These are phyloP conservation scores for Pseudopithomyces chartarum DNA, from an alignment of 2,329 filamentous ascomycete genomes.

Conservation along the genomic window DNA sequence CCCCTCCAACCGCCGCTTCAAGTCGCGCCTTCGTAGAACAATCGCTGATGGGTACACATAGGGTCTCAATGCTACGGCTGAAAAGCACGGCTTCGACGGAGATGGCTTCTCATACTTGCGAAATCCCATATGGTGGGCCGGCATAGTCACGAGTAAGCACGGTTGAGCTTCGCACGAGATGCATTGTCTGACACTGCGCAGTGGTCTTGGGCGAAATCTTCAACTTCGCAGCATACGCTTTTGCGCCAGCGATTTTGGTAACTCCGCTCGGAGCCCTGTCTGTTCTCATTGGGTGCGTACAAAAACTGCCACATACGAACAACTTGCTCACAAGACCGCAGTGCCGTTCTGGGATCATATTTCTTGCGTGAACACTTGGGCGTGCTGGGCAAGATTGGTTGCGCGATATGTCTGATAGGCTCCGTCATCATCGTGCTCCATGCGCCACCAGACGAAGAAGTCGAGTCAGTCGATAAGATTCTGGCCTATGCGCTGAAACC, in stretches of 20 bases:
- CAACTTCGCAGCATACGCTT: slow-evolving; percentile 98
- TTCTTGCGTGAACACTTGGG: slow-evolving; percentile 90
- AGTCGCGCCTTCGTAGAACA: slow-evolving; percentile 2
- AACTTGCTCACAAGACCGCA: slow-evolving; percentile 31
- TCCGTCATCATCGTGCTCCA: slow-evolving; percentile 98
- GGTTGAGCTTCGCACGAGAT: neutral
- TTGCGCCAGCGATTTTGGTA: slow-evolving; percentile 97
- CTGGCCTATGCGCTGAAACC: slow-evolving; percentile 87
- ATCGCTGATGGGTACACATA: slow-evolving; percentile 44
- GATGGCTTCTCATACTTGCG: slow-evolving; percentile 93
- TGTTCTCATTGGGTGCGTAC: slow-evolving; percentile 77
- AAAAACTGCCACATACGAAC: slow-evolving; percentile 9
- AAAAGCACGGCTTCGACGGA: slow-evolving; percentile 93
- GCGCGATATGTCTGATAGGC: slow-evolving; percentile 93
- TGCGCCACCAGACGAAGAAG: slow-evolving; percentile 90
- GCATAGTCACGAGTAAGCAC: slow-evolving; percentile 82
- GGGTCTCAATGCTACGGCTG: slow-evolving; percentile 88
- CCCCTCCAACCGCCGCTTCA: neutral
- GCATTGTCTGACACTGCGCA: slow-evolving; percentile 47
- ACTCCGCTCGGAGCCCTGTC: slow-evolving; percentile 92
- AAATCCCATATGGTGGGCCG: slow-evolving; percentile 97
- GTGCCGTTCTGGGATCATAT: slow-evolving; percentile 91
- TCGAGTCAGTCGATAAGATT: slow-evolving; percentile 90
- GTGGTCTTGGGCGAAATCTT: slow-evolving; percentile 92
- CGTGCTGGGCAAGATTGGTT: slow-evolving; percentile 89